phyloP scores from a whole-genome alignment of 495 filamentous ascomycete genomes.

The Durotheca rogersii region DNA sequence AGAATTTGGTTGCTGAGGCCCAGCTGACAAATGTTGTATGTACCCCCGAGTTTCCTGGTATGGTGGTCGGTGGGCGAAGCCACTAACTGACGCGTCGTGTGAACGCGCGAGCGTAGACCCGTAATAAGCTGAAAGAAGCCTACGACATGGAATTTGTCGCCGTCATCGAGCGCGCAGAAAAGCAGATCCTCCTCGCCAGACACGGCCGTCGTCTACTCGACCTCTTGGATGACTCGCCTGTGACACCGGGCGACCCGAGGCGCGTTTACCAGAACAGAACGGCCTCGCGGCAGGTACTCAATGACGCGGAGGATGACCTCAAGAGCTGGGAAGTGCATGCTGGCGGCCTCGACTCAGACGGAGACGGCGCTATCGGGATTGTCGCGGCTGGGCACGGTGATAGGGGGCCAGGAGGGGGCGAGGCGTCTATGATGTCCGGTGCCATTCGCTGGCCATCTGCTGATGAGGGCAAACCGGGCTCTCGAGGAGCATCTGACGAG shows the following conservation, averaged over 20 bases:
- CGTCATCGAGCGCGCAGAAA: slow-evolving; percentile 91
- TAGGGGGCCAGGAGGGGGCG: not conserved
- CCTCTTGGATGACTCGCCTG: slow-evolving; percentile 86
- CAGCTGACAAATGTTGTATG: slow-evolving; percentile 90
- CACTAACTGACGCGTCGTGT: slow-evolving; percentile 12
- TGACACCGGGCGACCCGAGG: slow-evolving; percentile 80
- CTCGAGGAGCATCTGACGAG: not conserved
- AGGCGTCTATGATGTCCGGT: slow-evolving; percentile 6
- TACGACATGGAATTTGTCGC: slow-evolving; percentile 84
- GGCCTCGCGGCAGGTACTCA: slow-evolving; percentile 78
- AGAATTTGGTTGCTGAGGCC: slow-evolving; percentile 93
- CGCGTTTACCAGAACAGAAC: slow-evolving; percentile 61
- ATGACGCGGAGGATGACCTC: slow-evolving; percentile 88
- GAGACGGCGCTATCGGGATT: not conserved
- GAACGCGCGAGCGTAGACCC: too few species aligned
- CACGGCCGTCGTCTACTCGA: slow-evolving; percentile 84
- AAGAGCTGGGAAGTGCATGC: slow-evolving; percentile 66
- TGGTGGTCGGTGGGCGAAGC: too few species aligned
- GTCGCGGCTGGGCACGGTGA: not conserved
- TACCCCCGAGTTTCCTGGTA: too few species aligned
- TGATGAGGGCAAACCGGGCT: not conserved
- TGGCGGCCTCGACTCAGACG: slow-evolving; percentile 15
- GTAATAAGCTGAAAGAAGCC: slow-evolving; percentile 90
- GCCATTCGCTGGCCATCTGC: not conserved
- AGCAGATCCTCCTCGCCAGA: slow-evolving; percentile 88